Percentiles rank a stretch among this genome's conserved stretches.
phyloP scores from a whole-genome alignment of 2,329 filamentous ascomycete genomes.

The Tothia fuscella region DNA sequence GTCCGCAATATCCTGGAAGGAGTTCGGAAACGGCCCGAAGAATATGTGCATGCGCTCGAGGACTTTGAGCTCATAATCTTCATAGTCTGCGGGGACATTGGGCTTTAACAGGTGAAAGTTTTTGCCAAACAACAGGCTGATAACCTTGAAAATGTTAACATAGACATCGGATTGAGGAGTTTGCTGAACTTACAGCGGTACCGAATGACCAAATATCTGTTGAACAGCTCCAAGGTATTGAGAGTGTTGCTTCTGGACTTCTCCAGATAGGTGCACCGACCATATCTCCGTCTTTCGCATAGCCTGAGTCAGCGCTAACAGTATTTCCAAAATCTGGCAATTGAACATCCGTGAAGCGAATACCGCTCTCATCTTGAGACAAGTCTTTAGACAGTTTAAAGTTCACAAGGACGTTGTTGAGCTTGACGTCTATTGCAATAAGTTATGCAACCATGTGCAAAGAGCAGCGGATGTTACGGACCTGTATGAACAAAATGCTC shows the following conservation, averaged over 20 bases:
- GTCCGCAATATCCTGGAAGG: too few relatives aligned
- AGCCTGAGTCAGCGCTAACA: conserved; percentile 15
- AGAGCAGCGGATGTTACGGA: conserved; percentile 7
- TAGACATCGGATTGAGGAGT: too few relatives aligned
- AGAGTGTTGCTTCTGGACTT: conserved; percentile 25
- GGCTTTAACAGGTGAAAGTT: too few relatives aligned
- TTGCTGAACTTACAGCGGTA: too few relatives aligned
- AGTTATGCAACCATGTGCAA: conserved; percentile 3
- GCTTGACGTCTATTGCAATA: conserved; percentile 21
- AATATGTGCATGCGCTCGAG: too few relatives aligned
- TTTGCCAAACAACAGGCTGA: too few relatives aligned
- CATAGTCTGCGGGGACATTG: too few relatives aligned
- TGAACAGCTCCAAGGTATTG: conserved; percentile 24
- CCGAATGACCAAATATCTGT: conserved; percentile 32
- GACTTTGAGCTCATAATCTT: too few relatives aligned
- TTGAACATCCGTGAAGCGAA: conserved; percentile 24
- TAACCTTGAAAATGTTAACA: too few relatives aligned
- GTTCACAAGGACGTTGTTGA: conserved; percentile 28
- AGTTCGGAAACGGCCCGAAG: too few relatives aligned
- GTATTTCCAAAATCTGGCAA: conserved; percentile 24
- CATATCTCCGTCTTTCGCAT: conserved; percentile 14
- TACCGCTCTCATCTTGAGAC: conserved; percentile 15
- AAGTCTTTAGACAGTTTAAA: too few relatives aligned
- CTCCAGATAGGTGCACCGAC: conserved; percentile 28
- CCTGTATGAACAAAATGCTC: conserved; percentile 19